Conservation (phyloP, 495 filamentous ascomycete species). For the Bathelium albidoporum region DNA sequence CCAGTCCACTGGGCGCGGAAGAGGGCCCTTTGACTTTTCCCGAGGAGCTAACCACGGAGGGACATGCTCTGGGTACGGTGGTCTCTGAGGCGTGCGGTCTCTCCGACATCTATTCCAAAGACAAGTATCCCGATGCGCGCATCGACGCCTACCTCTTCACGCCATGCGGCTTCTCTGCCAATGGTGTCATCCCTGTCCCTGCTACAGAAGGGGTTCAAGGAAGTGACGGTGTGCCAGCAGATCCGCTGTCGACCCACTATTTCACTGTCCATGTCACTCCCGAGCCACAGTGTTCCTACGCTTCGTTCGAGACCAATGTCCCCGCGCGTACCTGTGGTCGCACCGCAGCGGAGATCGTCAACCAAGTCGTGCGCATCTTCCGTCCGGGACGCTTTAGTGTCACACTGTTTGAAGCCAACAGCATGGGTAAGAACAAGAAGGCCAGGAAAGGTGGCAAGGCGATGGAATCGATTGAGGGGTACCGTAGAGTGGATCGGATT, state of each 20-base stretch:
- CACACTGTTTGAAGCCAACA: slow-evolving; percentile 90
- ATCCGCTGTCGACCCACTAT: slow-evolving; percentile 55
- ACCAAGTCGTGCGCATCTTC: slow-evolving; percentile 93
- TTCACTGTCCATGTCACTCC: slow-evolving; percentile 99
- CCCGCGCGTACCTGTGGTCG: slow-evolving; percentile 66
- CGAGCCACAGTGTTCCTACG: slow-evolving; percentile 96
- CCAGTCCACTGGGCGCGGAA: slow-evolving; percentile 44
- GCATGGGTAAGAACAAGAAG: slow-evolving; percentile 34
- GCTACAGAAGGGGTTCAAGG: slow-evolving; percentile 23
- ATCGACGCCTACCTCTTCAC: slow-evolving; percentile 96
- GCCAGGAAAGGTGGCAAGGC: slow-evolving; percentile 46
- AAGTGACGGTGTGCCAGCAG: not conserved
- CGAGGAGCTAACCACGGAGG: slow-evolving; percentile 77
- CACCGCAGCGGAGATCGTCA: slow-evolving; percentile 77
- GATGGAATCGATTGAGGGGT: slow-evolving; percentile 79
- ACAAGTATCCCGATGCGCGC: slow-evolving; percentile 80
- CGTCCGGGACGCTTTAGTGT: slow-evolving; percentile 93
- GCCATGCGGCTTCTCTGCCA: slow-evolving; percentile 96
- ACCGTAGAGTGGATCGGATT: slow-evolving; percentile 84
- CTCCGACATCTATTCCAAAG: slow-evolving; percentile 76
- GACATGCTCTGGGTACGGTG: slow-evolving; percentile 84
- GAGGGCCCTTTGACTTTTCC: slow-evolving; percentile 47
- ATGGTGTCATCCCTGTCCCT: slow-evolving; percentile 85
- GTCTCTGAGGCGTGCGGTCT: slow-evolving; percentile 88
- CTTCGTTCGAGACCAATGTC: slow-evolving; percentile 98